A percentile compares a stretch with the other conserved stretches of the same genome.
Evolutionary conservation across 2,329 filamentous ascomycete genomes (phyloP).

Genomic region (Aureobasidium sp.): DNA sequence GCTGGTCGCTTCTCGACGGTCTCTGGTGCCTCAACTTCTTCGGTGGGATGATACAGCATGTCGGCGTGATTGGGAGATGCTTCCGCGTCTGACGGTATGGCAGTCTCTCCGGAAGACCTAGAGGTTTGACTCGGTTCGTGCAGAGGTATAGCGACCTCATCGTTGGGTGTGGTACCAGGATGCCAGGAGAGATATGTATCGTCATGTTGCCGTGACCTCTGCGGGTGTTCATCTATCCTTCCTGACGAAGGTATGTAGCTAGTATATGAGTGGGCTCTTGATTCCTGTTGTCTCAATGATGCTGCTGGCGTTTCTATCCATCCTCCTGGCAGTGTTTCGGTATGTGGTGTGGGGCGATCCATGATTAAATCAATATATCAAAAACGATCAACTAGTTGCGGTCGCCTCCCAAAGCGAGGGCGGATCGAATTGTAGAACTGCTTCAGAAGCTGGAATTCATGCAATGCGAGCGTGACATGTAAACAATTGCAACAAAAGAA

Average conservation of each 20-base stretch:
- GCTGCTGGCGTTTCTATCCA: too few relatives aligned
- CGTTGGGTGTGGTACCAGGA: neutral
- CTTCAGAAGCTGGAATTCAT: neutral
- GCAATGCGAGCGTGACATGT: neutral
- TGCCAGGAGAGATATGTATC: neutral
- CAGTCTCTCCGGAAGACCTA: constrained; percentile 7
- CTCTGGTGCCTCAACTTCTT: constrained; percentile 14
- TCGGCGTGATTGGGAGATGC: neutral
- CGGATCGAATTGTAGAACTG: neutral
- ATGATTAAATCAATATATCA: neutral
- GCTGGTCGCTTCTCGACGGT: neutral
- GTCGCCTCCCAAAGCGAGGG: neutral
- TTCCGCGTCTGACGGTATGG: constrained; percentile 5
- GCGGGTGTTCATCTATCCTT: constrained; percentile 1
- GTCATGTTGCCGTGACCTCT: neutral
- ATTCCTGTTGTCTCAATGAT: constrained; percentile 5
- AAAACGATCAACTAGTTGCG: too few relatives aligned
- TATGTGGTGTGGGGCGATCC: constrained; percentile 17
- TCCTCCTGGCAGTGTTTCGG: constrained; percentile 10
- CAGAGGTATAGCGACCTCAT: neutral
- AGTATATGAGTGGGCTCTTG: constrained; percentile 20
- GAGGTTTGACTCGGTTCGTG: neutral
- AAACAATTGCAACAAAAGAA: neutral
- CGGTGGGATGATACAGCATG: constrained; percentile 13
- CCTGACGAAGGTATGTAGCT: neutral